A percentile compares a stretch with the other conserved stretches of the same genome.
phyloP scores from a whole-genome alignment of 1,284 basidiomycete genomes.

The Paramarasmius palmivorus region DNA sequence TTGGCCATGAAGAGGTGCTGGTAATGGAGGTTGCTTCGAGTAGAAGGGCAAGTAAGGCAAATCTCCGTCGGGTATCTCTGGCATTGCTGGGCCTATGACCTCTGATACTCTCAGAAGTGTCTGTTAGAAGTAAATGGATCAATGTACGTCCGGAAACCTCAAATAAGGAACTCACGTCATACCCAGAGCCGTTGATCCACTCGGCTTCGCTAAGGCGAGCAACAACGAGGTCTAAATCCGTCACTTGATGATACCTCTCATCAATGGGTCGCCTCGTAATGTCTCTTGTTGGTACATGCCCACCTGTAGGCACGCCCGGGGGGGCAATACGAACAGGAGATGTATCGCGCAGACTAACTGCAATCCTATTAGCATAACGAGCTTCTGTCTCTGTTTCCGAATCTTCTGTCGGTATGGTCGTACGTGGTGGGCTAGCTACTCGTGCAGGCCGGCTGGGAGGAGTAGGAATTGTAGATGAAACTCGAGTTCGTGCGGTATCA shows the following conservation, averaged over 20 bases:
- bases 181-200: slow-evolving; percentile 44
- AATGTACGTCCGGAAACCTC: not conserved
- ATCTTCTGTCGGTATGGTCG: no score
- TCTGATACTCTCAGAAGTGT: slow-evolving; percentile 60
- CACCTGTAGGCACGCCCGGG: not conserved
- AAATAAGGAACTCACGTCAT: slow-evolving; percentile 50
- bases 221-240: slow-evolving; percentile 63
- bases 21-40: not conserved
- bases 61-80: slow-evolving; percentile 16
- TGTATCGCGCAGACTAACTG: no score
- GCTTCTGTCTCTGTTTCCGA: no score
- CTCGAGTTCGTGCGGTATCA: no score
- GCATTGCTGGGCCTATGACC: slow-evolving; percentile 57
- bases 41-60: not conserved
- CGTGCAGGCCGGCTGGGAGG: no score
- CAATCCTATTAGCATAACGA: no score
- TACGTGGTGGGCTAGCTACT: slow-evolving; percentile 5
- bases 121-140: slow-evolving; percentile 30
- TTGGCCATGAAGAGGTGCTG: slow-evolving; percentile 51
- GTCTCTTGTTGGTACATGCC: no score
- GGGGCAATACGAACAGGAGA: not conserved
- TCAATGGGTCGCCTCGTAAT: not conserved
- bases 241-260: slow-evolving; percentile 42
- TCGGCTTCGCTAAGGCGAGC: slow-evolving; percentile 48
- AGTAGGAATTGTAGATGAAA: no score